Conservation (phyloP, 169 alveolate genomes). For the Babesia gibsoni region DNA sequence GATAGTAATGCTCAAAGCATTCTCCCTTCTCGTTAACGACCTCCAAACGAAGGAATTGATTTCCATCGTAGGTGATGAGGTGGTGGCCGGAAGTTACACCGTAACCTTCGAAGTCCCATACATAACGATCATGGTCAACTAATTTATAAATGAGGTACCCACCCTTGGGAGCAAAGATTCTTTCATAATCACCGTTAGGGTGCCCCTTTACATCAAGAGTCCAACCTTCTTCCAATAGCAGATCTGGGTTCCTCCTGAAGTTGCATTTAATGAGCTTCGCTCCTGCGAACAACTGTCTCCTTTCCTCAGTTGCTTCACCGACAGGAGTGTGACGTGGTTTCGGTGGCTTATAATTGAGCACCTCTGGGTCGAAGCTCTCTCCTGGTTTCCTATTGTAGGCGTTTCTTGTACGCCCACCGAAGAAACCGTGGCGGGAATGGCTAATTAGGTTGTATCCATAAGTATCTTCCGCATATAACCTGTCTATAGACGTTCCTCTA, state of each 20-base stretch:
- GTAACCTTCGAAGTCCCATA: conserved; percentile 15
- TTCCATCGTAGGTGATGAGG: neutral
- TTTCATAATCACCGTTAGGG: neutral
- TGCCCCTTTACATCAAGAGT: neutral
- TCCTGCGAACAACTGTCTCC: neutral
- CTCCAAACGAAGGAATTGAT: neutral
- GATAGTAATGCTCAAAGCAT: conserved; percentile 1
- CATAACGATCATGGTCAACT: neutral
- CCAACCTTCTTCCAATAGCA: neutral
- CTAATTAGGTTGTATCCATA: conserved; percentile 6
- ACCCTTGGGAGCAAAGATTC: neutral
- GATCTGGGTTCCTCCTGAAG: conserved; percentile 8
- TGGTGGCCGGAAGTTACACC: neutral
- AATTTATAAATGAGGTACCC: conserved; percentile 1
- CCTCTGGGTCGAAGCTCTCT: neutral
- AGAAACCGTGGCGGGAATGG: neutral
- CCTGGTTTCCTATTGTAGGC: neutral
- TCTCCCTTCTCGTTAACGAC: conserved; percentile 8
- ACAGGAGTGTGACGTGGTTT: neutral
- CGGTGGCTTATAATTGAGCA: neutral
- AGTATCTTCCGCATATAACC: neutral
- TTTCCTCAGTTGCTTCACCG: neutral
- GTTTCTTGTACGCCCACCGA: neutral
- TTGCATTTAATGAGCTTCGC: conserved; percentile 4
- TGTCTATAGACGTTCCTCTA: neutral